These are phyloP conservation scores for Euptelea pleiosperma DNA, from an alignment of 164 flowering plant genomes.

Conservation along the genomic window DNA sequence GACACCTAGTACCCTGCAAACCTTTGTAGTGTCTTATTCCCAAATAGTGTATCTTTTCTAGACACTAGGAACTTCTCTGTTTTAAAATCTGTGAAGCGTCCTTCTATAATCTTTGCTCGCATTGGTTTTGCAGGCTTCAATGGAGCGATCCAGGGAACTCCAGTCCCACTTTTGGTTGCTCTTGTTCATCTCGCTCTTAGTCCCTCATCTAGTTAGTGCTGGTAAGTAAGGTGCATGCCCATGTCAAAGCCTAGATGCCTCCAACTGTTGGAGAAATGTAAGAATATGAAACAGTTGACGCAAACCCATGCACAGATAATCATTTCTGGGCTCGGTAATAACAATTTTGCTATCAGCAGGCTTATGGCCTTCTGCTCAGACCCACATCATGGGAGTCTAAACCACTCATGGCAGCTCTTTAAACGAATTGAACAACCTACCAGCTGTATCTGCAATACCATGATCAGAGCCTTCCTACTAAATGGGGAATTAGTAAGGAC, in stretches of 20 bases:
- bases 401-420: conserved; percentile 40
- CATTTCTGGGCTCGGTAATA: conserved; percentile 40
- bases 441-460: conserved; percentile 60
- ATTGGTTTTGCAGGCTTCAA: no score
- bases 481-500: conserved; percentile 22
- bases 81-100: no score
- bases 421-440: conserved; percentile 41
- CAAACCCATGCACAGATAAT: conserved; percentile 53
- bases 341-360: conserved; percentile 51
- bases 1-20: no score
- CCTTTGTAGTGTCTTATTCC: no score
- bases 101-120: no score
- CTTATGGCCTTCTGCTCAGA: conserved; percentile 53
- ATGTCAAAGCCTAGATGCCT: conserved; percentile 31
- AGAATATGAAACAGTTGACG: conserved; percentile 45
- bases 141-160: no score
- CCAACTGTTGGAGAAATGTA: conserved; percentile 46
- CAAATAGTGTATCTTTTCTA: no score
- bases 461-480: conserved; percentile 53
- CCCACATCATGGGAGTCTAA: conserved; percentile 34
- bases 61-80: no score
- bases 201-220: no score
- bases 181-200: no score
- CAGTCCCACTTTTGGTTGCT: no score
- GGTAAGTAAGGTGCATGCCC: no score